Base-by-base conservation (phyloP, 2,329 filamentous ascomycete species). In the Cercospora sp. region DNA sequence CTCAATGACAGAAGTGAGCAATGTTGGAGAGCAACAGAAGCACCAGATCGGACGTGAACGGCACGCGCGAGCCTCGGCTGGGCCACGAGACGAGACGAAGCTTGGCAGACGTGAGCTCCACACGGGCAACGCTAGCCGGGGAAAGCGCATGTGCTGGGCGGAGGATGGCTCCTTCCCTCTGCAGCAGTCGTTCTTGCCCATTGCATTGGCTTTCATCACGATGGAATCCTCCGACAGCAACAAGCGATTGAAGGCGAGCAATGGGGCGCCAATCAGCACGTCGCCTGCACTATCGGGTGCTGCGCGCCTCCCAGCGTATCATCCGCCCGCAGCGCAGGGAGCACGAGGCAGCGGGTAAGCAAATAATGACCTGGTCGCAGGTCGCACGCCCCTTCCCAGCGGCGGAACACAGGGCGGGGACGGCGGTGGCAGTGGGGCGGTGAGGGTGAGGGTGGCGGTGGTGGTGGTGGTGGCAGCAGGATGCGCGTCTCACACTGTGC, bases 211-310 rank as follows among this genome's bases (percentile, higher is more conserved):
- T 23, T 23, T 36, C 55, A 65, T 57, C 42, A 66, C 63, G 53
- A 72, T 73, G 71, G 64, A 70, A n/a, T 63, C 67, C 31, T 36
- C 67, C 36, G 69, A 73, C 67, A 71, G 68, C 69, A 73, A 73
- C 65, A 77, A 77, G 69, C 72, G 75, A 45, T 66, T 75, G 48
- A 77, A 77, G 63, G 69, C 71, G 20, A 68, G 73, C n/a, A 70
- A 67, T 20, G 71, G 73, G 57, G 72, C 69, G 60, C 73, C 73
- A 69, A 71, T 76, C 68, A 72, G 70, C 71, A 71, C 66, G 8
- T 63, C 66, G 13, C 51, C 64, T 16, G 53, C 26, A n/a, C 13
- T 33, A 20, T 64, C 65, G 59, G 68, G 65, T 51, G 69, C 73
- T 68, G 68, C 73, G 64, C 66, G 67, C 51, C 67, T 76, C 55